Evolutionary conservation across 75 land plant species (phyloP), one percentile per base, ranked within the genome.

Genomic region (Pinus taeda): DNA sequence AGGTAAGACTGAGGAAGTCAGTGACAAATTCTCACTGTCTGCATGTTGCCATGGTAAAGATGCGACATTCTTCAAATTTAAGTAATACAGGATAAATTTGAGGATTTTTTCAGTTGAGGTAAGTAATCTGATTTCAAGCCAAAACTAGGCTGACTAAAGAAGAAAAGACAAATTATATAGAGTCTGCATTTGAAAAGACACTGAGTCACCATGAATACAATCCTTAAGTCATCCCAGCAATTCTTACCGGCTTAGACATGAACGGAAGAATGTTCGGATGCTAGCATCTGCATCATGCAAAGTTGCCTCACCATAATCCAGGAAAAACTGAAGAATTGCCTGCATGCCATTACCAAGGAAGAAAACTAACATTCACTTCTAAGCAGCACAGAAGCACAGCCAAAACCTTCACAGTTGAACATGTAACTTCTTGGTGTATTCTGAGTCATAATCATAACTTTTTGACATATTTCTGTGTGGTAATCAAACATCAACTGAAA

Each of bases 241-340:
- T 49, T 59, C 55, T 80, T 87, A 92, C 99, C 97, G 83, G 74
- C 97, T 94, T 69, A 97, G 86, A 73, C 98, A 97, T 49, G 93
- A 94, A 24, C 93, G 91, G 74, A 94, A 92, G 80, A 92, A 97
- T 24, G 79, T 84, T 26, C 84, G 83, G 53, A 97, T 73, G 84
- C 93, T 92, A 17, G 99, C 90, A 84, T 94, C 99, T 53, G 95
- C 87, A 89, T 97, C 99, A 84, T 97, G 98, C 37, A 97, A 79
- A 65, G 92, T 88, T n/a, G 74, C 74, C 57, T 97, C 99, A 39
- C 98, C 98, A 82, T 87, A 93, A 78, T 97, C 98, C 53, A 97
- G 88, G 63, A 90, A 96, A 80, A 97, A 97, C 79, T 97, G 99
- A 74, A 97, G 93, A 74, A 94, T 92, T 3, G 87, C 93, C 99